Base-by-base conservation (phyloP, 352 stramenopile genomes). In the Pythium guiyangense region DNA sequence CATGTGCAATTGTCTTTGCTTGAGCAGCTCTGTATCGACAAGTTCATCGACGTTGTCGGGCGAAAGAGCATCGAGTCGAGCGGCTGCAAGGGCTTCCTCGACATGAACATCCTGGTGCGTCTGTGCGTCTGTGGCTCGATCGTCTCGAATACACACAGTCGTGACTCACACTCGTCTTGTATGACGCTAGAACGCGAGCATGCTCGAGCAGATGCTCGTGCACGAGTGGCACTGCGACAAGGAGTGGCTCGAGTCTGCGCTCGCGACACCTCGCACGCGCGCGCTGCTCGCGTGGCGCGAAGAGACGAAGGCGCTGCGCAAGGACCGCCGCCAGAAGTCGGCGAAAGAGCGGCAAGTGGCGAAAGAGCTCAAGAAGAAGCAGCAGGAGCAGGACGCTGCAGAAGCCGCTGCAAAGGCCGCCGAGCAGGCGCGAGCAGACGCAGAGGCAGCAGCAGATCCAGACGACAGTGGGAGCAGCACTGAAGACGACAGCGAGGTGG, bases 41-140 rank as follows among this genome's bases (percentile, higher is more conserved):
- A 64, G 17, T 92, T 92, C 47, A 83, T 90, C 27, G 84, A 93
- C 48, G 60, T 90, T 0, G 66, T 93, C 5, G 84, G 79, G 0
- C 60, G 72, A 3, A 85, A 90, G 52, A 49, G 51, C 4, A 73
- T 90, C 49, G 43, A 68, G 2, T 56, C 18, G 6, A 60, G 58
- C 2, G 50, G 61, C 3, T 87, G 77, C 70, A 90, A 83, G 44
- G 79, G 79, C 0, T 90, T 93, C 45, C 57, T 86, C 31, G 84
- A 93, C 57, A 90, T 93, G 77, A 84, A 90, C 53, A 68, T 92
- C 27, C 59, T 93, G 71, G 82, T 90, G 62, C 37, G n/a, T n/a
- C n/a, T n/a, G 74, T 47, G 18, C 42, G 3, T 6, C 42, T 47
- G 18, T 37, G 31, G 9, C 6, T 37, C 31, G 31, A 12, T 25